These are phyloP conservation scores for Boletus coccyginus DNA, from an alignment of 768 basidiomycete species.

Conservation along the genomic window DNA sequence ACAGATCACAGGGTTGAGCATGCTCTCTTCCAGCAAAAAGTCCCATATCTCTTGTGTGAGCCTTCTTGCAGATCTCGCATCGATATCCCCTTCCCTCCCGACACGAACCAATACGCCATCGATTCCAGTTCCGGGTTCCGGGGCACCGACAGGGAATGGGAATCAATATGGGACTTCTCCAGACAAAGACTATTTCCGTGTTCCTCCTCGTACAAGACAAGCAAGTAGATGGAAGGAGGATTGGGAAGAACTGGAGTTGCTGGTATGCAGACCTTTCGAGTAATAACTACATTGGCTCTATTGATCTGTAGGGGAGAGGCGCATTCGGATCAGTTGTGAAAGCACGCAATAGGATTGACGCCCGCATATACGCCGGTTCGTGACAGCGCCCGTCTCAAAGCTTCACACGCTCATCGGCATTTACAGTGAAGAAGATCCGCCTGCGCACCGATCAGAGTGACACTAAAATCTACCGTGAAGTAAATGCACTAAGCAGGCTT, in stretches of 20 bases:
- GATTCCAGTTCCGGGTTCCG: conserved; percentile 29
- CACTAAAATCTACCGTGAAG: conserved; percentile 86
- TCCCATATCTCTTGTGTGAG: conserved; percentile 53
- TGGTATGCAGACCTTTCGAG: conserved; percentile 41
- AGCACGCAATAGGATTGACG: conserved; percentile 85
- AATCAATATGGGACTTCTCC: conserved; percentile 50
- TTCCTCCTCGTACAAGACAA: conserved; percentile 40
- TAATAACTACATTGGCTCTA: background rate
- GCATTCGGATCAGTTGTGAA: conserved; percentile 95
- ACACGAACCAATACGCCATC: conserved; percentile 14
- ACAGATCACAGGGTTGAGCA: conserved; percentile 50
- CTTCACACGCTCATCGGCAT: background rate
- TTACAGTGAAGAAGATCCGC: conserved; percentile 82
- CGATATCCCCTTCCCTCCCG: conserved; percentile 33
- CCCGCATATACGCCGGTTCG: conserved; percentile 76
- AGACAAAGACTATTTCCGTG: conserved; percentile 60
- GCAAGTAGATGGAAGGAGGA: conserved; percentile 88
- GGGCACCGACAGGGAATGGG: conserved; percentile 47
- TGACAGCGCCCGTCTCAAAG: background rate
- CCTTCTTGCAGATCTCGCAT: conserved; percentile 57
- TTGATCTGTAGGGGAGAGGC: conserved; percentile 65
- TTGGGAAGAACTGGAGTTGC: conserved; percentile 87
- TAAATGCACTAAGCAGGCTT: conserved; percentile 82
- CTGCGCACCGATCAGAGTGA: conserved; percentile 77
- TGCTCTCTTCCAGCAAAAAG: conserved; percentile 61